A percentile compares a stretch with the other conserved stretches of the same genome.
These are phyloP conservation scores for Neopestalotiopsis sp. DNA, from an alignment of 2,329 filamentous ascomycete species.

Conservation along the genomic window DNA sequence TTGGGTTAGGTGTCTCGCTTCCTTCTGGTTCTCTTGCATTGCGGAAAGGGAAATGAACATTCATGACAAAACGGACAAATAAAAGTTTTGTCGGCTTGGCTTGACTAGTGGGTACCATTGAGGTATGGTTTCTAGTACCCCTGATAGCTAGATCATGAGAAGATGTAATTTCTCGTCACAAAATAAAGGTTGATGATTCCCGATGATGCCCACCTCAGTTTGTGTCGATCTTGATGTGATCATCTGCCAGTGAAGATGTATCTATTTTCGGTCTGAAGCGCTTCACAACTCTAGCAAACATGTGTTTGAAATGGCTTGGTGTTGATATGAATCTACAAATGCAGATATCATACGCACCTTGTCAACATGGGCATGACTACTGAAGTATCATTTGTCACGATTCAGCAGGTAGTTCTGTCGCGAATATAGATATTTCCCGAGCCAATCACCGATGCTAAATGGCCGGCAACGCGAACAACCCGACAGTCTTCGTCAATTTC, in stretches of 20 bases:
- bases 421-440: no score
- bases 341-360: no score
- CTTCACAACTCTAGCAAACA: no score
- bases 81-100: slow-evolving; percentile 15
- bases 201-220: slow-evolving; percentile 10
- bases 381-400: no score
- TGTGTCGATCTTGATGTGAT: not conserved
- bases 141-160: slow-evolving; percentile 17
- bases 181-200: slow-evolving; percentile 19
- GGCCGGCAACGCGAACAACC: no score
- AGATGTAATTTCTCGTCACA: slow-evolving; percentile 19
- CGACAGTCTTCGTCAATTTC: no score
- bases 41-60: slow-evolving; percentile 31
- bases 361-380: no score
- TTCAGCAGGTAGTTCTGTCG: no score
- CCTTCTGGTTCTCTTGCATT: slow-evolving; percentile 43
- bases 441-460: no score
- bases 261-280: no score
- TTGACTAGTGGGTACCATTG: slow-evolving; percentile 11
- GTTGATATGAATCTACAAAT: no score
- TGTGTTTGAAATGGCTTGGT: no score
- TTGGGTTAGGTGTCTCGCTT: slow-evolving; percentile 34
- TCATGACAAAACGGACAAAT: slow-evolving; percentile 28
- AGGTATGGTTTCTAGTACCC: slow-evolving; percentile 11
- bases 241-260: not conserved